Percentiles rank a stretch among this genome's conserved stretches.
phyloP scores from a whole-genome alignment of 2,329 filamentous ascomycete species.

The Diaporthe amygdali region DNA sequence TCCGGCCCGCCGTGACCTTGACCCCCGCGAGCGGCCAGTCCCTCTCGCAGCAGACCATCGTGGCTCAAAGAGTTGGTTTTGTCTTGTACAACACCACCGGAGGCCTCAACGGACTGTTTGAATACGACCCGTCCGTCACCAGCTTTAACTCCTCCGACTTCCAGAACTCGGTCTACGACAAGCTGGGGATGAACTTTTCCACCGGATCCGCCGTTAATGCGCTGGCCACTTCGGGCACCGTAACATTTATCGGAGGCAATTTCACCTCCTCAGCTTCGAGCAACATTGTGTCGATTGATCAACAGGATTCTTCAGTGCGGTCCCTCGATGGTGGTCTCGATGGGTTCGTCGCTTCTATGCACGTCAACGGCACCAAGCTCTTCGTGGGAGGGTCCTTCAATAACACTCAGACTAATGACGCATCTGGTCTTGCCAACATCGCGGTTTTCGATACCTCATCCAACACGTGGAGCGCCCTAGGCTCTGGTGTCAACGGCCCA shows the following conservation, averaged over 20 bases:
- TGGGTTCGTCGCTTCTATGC: conserved; percentile 74
- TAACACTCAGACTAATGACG: conserved; percentile 67
- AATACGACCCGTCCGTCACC: conserved; percentile 74
- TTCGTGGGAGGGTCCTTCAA: conserved; percentile 89
- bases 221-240: conserved; percentile 68
- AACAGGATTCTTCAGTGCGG: conserved; percentile 65
- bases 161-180: conserved; percentile 75
- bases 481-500: conserved; percentile 82
- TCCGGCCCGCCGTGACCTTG: conserved; percentile 82
- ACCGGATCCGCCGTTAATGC: conserved; percentile 70
- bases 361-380: conserved; percentile 67
- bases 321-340: conserved; percentile 78
- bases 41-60: conserved; percentile 70
- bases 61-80: conserved; percentile 90
- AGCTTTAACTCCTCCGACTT: conserved; percentile 67
- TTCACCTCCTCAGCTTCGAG: conserved; percentile 72
- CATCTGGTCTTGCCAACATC: conserved; percentile 73
- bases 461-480: conserved; percentile 78
- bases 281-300: conserved; percentile 79
- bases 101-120: conserved; percentile 87
- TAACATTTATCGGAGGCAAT: conserved; percentile 81
- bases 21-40: conserved; percentile 69
- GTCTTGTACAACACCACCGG: conserved; percentile 74
- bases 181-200: conserved; percentile 73
- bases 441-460: conserved; percentile 75